Conservation (phyloP, 225 moss, liverwort and hornwort genomes). For the Polytrichum formosum region DNA sequence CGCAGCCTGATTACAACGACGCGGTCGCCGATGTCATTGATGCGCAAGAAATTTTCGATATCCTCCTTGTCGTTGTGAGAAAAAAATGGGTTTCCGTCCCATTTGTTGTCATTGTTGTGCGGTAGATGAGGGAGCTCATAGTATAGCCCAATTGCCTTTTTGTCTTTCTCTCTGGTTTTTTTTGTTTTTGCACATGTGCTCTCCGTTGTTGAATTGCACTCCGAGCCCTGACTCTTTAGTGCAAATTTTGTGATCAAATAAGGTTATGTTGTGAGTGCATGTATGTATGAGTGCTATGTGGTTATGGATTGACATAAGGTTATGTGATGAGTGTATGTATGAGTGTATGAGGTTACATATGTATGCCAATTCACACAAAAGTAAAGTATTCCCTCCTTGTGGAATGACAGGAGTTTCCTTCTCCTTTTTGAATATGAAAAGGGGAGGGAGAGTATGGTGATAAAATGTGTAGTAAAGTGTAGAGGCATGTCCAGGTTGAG, state of each 20-base stretch:
- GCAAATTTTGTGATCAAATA: background rate
- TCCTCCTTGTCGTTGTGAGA: conserved; percentile 33
- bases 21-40: conserved; percentile 54
- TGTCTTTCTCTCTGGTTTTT: background rate
- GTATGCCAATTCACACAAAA: too few relatives aligned
- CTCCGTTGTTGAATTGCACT: background rate
- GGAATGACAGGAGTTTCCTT: too few relatives aligned
- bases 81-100: too few relatives aligned
- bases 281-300: background rate
- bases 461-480: too few relatives aligned
- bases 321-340: background rate
- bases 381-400: too few relatives aligned
- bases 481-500: background rate
- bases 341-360: background rate
- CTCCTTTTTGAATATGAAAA: too few relatives aligned
- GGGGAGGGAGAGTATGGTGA: too few relatives aligned
- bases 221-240: background rate
- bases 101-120: background rate
- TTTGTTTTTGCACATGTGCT: background rate
- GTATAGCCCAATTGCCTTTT: background rate
- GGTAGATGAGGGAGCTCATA: background rate
- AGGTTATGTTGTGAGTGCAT: background rate
- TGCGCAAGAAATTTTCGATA: conserved; percentile 85
- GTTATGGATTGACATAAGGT: too few relatives aligned
- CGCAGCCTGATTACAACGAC: conserved; percentile 40